Percentiles rank a stretch among this genome's conserved stretches.
Conservation (phyloP, 192 early-diverging fungal genomes). For the Dissophora globulifera region DNA sequence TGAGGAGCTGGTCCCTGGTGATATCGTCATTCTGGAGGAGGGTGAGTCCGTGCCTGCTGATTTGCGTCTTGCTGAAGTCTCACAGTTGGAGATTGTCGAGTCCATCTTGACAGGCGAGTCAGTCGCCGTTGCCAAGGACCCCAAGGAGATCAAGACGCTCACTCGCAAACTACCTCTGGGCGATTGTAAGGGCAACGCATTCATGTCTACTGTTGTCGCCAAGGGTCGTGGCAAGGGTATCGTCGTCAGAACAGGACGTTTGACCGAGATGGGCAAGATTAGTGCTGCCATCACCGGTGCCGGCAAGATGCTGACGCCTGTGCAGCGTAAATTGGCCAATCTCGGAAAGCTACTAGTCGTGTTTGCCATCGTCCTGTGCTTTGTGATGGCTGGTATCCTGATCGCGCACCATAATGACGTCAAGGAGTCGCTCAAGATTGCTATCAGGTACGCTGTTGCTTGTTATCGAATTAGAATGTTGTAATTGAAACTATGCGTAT, state of each 20-base stretch:
- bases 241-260: conserved; percentile 86
- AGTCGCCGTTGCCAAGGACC: conserved; percentile 71
- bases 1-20: conserved; percentile 77
- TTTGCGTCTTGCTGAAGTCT: conserved; percentile 74
- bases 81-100: conserved; percentile 82
- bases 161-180: conserved; percentile 77
- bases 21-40: conserved; percentile 83
- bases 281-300: conserved; percentile 82
- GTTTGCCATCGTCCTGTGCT: conserved; percentile 83
- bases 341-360: conserved; percentile 86
- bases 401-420: conserved; percentile 70
- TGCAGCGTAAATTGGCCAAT: conserved; percentile 75
- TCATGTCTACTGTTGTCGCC: conserved; percentile 94
- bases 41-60: conserved; percentile 87
- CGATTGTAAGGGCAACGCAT: conserved; percentile 95
- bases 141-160: conserved; percentile 70
- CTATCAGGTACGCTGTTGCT: conserved; percentile 77
- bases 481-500: too few species aligned
- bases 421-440: conserved; percentile 81
- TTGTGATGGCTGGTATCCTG: conserved; percentile 84
- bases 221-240: conserved; percentile 92
- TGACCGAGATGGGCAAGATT: conserved; percentile 95
- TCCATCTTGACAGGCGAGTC: conserved; percentile 86
- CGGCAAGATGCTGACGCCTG: conserved; percentile 65
- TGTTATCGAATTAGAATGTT: too few species aligned